phyloP scores from a whole-genome alignment of 176 grass and related monocot genomes.

The Musa troglodytarum region DNA sequence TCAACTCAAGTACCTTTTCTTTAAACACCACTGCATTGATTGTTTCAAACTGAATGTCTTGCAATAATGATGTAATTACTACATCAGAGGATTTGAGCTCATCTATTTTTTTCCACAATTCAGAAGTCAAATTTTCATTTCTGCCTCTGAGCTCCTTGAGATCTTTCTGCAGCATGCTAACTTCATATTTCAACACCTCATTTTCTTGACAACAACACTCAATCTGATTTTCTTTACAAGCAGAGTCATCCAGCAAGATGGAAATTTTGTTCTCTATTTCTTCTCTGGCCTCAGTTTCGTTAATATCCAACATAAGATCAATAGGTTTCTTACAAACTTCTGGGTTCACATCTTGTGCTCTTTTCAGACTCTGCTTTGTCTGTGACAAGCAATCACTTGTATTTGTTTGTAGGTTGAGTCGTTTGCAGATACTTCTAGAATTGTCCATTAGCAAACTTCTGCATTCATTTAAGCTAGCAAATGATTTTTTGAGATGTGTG shows the following conservation, averaged over 20 bases:
- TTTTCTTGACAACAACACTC: constrained; percentile 39
- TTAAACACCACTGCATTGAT: constrained; percentile 65
- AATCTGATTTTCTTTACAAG: constrained; percentile 1
- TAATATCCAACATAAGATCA: constrained; percentile 2
- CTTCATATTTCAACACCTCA: constrained; percentile 40
- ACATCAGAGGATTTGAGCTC: constrained; percentile 42
- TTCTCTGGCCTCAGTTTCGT: constrained; percentile 4
- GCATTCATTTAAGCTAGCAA: not conserved
- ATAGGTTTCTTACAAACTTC: constrained; percentile 33
- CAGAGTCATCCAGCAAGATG: constrained; percentile 1
- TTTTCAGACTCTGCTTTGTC: constrained; percentile 43
- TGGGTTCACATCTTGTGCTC: constrained; percentile 24
- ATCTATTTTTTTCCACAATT: not conserved
- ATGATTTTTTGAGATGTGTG: constrained; percentile 39
- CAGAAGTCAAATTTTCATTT: constrained; percentile 32
- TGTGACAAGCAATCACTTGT: constrained; percentile 35
- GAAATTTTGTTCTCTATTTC: constrained; percentile 6
- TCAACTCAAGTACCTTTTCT: constrained; percentile 73
- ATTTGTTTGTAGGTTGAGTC: constrained; percentile 27
- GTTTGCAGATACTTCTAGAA: constrained; percentile 24
- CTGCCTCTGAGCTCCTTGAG: constrained; percentile 36
- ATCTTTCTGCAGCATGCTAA: constrained; percentile 42
- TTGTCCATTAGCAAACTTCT: constrained; percentile 20
- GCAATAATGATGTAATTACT: constrained; percentile 54
- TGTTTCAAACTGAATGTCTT: constrained; percentile 54